Evolutionary conservation across 2,329 filamentous ascomycete genomes (phyloP).

Genomic region (Diaporthe caulivora): DNA sequence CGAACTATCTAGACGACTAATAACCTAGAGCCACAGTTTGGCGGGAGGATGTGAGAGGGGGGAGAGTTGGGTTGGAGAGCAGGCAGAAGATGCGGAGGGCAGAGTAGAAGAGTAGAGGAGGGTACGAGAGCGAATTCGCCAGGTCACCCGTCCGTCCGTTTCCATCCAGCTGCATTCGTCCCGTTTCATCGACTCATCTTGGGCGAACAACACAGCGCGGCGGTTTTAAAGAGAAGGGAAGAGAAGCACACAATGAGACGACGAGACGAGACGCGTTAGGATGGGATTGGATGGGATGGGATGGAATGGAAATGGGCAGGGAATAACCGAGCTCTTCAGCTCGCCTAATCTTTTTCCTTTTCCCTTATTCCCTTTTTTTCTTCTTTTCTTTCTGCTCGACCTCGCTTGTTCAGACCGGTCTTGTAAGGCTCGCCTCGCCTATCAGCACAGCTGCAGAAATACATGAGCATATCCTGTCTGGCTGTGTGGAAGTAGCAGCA

Average conservation of each 20-base stretch:
- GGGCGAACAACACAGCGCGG: constrained; percentile 20
- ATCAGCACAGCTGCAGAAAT: not conserved
- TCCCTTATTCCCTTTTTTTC: too few species aligned
- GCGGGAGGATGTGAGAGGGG: too few species aligned
- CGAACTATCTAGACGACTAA: too few species aligned
- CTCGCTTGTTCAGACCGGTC: constrained; percentile 22
- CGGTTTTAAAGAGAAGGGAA: not conserved
- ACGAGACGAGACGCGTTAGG: not conserved
- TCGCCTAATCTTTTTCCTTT: not conserved
- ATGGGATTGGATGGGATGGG: constrained; percentile 19
- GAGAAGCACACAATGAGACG: too few species aligned
- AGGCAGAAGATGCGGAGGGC: not conserved
- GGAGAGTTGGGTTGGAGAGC: not conserved
- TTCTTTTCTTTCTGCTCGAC: too few species aligned
- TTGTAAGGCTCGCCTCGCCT: constrained; percentile 16
- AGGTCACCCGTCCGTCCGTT: not conserved
- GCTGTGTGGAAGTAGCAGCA: too few species aligned
- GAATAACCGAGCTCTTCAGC: constrained; percentile 19
- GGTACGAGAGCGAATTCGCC: not conserved
- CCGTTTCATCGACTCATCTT: constrained; percentile 23
- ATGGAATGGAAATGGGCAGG: constrained; percentile 8
- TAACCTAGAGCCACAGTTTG: too few species aligned
- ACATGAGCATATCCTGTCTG: too few species aligned
- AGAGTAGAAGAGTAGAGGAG: too few species aligned
- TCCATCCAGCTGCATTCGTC: constrained; percentile 28